These are phyloP conservation scores for Myriangium duriaei DNA, from an alignment of 2,329 filamentous ascomycete genomes.

Conservation along the genomic window DNA sequence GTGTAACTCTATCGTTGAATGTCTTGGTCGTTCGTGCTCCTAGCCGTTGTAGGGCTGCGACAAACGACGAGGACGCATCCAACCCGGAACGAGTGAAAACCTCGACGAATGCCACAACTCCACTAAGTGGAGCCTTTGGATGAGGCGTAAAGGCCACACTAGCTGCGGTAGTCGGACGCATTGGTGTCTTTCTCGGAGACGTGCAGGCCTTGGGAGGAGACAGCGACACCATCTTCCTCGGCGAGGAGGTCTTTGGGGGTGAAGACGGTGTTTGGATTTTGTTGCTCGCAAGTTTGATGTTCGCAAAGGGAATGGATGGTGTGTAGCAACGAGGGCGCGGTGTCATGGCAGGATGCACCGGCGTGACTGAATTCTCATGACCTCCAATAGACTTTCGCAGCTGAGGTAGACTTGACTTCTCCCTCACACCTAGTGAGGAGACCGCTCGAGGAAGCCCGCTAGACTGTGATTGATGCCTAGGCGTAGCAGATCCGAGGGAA, in stretches of 20 bases:
- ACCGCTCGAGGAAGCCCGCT: slow-evolving; percentile 3
- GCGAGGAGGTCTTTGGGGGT: slow-evolving; percentile 16
- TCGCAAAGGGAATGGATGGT: slow-evolving; percentile 1
- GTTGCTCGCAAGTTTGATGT: slow-evolving; percentile 6
- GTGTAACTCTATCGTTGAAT: slow-evolving; percentile 25
- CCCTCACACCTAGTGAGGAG: slow-evolving; percentile 1
- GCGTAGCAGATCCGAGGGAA: neutral
- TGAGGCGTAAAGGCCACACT: slow-evolving; percentile 24
- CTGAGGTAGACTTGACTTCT: neutral
- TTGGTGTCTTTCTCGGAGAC: slow-evolving; percentile 21
- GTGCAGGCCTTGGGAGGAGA: slow-evolving; percentile 9
- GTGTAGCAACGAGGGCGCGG: slow-evolving; percentile 8
- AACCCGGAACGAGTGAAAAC: slow-evolving; percentile 25
- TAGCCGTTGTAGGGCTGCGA: slow-evolving; percentile 22
- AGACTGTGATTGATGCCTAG: slow-evolving; percentile 1
- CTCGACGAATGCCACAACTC: slow-evolving; percentile 24
- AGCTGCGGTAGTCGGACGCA: slow-evolving; percentile 18
- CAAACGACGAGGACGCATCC: slow-evolving; percentile 23
- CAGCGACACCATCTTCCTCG: slow-evolving; percentile 14
- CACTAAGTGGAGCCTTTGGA: slow-evolving; percentile 21
- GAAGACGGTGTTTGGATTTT: slow-evolving; percentile 5
- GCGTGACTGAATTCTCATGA: neutral
- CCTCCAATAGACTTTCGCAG: slow-evolving; percentile 2
- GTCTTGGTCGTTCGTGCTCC: slow-evolving; percentile 24
- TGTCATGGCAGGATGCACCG: slow-evolving; percentile 1